phyloP scores from a whole-genome alignment of 257 asterid genomes.

The Voacanga thouarsii region DNA sequence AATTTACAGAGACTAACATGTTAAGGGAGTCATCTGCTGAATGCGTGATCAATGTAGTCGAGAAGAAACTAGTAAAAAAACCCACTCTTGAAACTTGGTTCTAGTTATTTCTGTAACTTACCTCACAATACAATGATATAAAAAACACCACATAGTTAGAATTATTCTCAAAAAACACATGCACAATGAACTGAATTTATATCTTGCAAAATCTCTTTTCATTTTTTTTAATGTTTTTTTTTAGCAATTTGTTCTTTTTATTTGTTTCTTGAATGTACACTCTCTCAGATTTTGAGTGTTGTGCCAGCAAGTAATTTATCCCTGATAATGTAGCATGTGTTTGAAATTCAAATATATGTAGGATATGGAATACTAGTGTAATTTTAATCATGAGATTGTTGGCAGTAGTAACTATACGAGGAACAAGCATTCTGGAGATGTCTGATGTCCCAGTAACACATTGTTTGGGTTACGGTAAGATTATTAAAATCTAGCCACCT shows the following conservation, averaged over 20 bases:
- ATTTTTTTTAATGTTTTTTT: neutral
- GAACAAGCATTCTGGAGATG: neutral
- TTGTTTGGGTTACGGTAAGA: too few relatives aligned
- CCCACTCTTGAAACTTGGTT: neutral
- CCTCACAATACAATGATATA: neutral
- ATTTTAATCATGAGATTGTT: neutral
- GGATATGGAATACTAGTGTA: neutral
- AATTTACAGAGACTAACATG: neutral
- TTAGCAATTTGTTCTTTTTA: neutral
- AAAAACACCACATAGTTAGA: neutral
- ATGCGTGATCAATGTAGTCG: neutral
- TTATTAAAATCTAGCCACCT: too few relatives aligned
- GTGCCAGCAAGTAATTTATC: neutral
- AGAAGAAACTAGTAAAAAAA: neutral
- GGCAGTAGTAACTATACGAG: neutral
- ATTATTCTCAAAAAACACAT: neutral
- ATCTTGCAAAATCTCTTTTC: neutral
- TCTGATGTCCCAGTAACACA: neutral
- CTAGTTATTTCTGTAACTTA: neutral
- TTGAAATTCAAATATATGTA: constrained; percentile 1
- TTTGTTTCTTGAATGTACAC: neutral
- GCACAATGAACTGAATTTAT: neutral
- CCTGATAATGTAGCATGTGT: neutral
- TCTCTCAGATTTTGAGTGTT: neutral
- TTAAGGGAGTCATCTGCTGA: neutral